These are phyloP conservation scores for Colletotrichum tropicicola DNA, from an alignment of 2,329 filamentous ascomycete genomes.

Conservation along the genomic window DNA sequence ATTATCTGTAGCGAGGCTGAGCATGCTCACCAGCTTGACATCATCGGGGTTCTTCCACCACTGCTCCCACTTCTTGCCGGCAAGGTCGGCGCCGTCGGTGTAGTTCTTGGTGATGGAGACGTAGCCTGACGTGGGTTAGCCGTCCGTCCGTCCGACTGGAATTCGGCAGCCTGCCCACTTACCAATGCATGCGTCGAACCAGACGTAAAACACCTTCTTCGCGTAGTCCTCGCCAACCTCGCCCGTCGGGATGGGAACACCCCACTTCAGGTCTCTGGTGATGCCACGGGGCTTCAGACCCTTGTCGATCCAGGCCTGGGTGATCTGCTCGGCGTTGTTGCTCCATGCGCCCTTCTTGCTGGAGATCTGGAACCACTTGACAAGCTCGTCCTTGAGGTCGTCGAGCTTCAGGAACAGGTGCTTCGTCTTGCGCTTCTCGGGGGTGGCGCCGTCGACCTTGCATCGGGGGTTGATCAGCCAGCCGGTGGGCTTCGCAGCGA, in stretches of 20 bases:
- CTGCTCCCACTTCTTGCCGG: conserved; percentile 80
- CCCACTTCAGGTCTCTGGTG: conserved; percentile 93
- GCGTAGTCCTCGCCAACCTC: conserved; percentile 61
- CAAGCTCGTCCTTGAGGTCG: conserved; percentile 79
- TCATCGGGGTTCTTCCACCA: conserved; percentile 95
- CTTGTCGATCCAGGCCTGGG: conserved; percentile 82
- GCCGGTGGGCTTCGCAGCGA: conserved; percentile 45
- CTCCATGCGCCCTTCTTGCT: conserved; percentile 81
- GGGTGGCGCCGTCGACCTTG: conserved; percentile 87
- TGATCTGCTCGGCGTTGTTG: conserved; percentile 78
- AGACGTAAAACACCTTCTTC: conserved; percentile 83
- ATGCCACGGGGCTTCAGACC: conserved; percentile 89
- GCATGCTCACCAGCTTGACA: conserved; percentile 67
- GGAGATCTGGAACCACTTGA: conserved; percentile 79
- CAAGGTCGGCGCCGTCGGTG: conserved; percentile 62
- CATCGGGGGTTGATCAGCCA: conserved; percentile 84
- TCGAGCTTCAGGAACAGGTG: conserved; percentile 92
- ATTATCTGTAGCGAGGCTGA: too few relatives aligned
- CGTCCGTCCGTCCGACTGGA: neutral
- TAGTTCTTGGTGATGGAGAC: conserved; percentile 94
- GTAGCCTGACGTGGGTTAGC: conserved; percentile 69
- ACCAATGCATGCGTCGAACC: conserved; percentile 36
- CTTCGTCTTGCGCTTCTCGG: conserved; percentile 83
- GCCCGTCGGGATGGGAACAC: conserved; percentile 65
- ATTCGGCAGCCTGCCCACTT: rapidly evolving